Base-by-base conservation (phyloP, 2,329 filamentous ascomycete genomes). In the Hypocreales sp. region DNA sequence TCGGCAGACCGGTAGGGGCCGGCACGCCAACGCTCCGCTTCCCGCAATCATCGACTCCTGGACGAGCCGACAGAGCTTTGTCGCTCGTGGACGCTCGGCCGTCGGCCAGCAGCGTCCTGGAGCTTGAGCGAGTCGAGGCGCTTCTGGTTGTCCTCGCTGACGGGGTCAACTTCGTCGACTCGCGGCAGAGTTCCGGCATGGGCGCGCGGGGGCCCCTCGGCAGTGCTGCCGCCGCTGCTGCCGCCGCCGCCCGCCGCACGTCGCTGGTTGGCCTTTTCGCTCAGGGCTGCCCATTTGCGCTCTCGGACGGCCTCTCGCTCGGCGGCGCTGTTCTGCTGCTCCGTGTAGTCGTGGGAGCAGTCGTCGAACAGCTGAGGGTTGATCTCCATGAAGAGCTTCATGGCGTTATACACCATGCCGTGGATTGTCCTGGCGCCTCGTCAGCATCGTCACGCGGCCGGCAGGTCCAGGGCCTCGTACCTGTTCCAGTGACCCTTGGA, bases 361-460 rank as follows among this genome's bases (percentile, higher is more conserved):
- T 98, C 90, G 42, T 98, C 90, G 44, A 98, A 98, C 14, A 98
- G 70, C 51, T 94, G 86, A 8, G 90, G 90, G 51, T 95, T 95
- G 46, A 98, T 94, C 53, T 98, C 90, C 90, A 98, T 98, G 55
- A 98, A 98, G 20, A 98, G 70, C 53, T 98, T 98, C 90, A 98
- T 95, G 31, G 90, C 90, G 46, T 95, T 98, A 54, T 95, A 95
- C 8, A 98, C 90, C 87, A 98, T 95, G 50, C 90, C 90, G 48
- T 98, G 90, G 40, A 98, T 98, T 7, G 90, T 98, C 45, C 90
- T 95, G 38, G 2, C n/a, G n/a, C 13, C 10, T 27, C 5, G 20
- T 26, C 13, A 26, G 25, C 20, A 20, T 25, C 7, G 17, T 14
- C 8, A 5, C 17, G 10, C 7, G 5, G n/a, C 5, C 8, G 8